Evolutionary conservation across 148 eudicot species (phyloP).

Genomic region (Diospyros lotus): DNA sequence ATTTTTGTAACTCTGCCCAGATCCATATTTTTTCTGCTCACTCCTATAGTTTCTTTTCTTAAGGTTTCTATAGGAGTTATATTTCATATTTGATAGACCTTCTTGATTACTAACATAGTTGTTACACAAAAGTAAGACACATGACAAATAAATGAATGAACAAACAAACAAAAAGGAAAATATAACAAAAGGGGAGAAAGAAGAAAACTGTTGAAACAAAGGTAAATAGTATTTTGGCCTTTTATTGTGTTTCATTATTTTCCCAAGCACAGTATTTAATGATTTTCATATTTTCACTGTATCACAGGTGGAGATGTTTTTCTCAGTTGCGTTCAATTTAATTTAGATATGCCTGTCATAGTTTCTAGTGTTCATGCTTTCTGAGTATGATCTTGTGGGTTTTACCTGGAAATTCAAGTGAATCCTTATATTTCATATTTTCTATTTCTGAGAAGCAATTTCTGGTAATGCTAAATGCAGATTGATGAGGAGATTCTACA

Average conservation of each 20-base stretch:
- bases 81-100: no score
- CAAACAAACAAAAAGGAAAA: no score
- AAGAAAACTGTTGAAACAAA: not conserved
- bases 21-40: not conserved
- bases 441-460: slow-evolving; percentile 1
- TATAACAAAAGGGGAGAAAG: no score
- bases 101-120: no score
- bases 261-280: slow-evolving; percentile 30
- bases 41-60: not conserved
- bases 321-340: not conserved
- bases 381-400: not conserved
- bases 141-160: no score
- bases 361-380: not conserved
- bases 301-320: not conserved
- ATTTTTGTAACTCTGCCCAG: not conserved
- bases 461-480: slow-evolving; percentile 21
- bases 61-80: not conserved
- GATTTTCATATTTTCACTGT: slow-evolving; percentile 6
- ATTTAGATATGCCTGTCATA: not conserved
- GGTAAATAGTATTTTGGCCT: not conserved
- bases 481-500: slow-evolving; percentile 54
- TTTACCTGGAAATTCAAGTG: not conserved
- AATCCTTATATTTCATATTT: not conserved
- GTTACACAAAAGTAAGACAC: no score
- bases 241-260: not conserved